Evolutionary conservation across 768 basidiomycete genomes (phyloP), one percentile per base, ranked within the genome.

Genomic region (Panaeolus papilionaceus): DNA sequence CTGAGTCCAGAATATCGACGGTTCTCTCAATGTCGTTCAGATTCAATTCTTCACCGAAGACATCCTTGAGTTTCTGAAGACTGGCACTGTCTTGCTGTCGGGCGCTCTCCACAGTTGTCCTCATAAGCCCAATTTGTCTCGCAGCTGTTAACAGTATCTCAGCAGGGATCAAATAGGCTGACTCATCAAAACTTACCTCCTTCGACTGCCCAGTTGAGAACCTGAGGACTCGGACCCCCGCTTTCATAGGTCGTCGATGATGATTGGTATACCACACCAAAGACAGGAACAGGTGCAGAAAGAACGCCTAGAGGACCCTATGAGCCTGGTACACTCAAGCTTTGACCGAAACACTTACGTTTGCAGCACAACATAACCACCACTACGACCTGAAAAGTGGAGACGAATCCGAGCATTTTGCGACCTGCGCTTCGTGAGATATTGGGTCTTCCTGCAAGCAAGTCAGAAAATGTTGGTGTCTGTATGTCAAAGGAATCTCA

Each of bases 381-480:
- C 47, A 12, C 47, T 23, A 12, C 47, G 26, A 51, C 18, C 23
- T 51, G 47, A 51, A 23, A 51, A 51, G 20, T 18, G 23, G 23
- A 11, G 26, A 51, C 8, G 20, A 51, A 51, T 26, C 47, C 47
- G 12, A 51, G 23, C 47, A 51, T 51, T 26, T 23, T 9, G 20
- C 47, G 47, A 51, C 47, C 47, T 51, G 47, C 47, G 47, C 47
- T 23, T 23, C 23, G 26, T 51, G 47, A 18, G n/a, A 51, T 51
- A 5, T 51, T 47, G 7, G n/a, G 23, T 20, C 47, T 51, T 20
- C 9, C 33, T 33, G 33, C 26, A 51, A 51, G 23, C 26, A 8
- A 3, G 12, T n/a, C 47, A 51, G 7, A 8, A 12, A 14, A 44
- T 44, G 1, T 44, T 5, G 5, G 33, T 33, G 3, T 33, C 33